These are phyloP conservation scores for Orbilia oligospora DNA, from an alignment of 2,329 filamentous ascomycete species.

Conservation along the genomic window DNA sequence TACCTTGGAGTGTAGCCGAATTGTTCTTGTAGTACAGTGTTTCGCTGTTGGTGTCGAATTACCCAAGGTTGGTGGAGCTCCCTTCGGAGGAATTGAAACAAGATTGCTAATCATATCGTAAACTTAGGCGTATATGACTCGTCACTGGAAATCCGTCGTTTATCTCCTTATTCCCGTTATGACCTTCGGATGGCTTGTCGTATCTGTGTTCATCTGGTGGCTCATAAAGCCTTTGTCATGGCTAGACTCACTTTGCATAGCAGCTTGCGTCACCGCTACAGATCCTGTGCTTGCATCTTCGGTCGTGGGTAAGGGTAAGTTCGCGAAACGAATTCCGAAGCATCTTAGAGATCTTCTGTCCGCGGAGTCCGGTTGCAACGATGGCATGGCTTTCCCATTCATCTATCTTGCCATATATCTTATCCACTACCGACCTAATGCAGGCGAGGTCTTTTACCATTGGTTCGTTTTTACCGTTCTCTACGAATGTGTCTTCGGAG, in stretches of 20 bases:
- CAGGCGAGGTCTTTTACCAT: constrained; percentile 80
- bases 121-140: constrained; percentile 84
- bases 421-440: constrained; percentile 81
- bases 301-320: constrained; percentile 98
- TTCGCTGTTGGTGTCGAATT: constrained; percentile 92
- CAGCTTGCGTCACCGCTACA: constrained; percentile 96
- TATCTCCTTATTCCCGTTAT: constrained; percentile 94
- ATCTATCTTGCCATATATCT: constrained; percentile 93
- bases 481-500: constrained; percentile 96
- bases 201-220: constrained; percentile 95
- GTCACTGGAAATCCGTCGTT: constrained; percentile 92
- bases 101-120: constrained; percentile 6
- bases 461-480: constrained; percentile 92
- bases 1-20: constrained; percentile 89
- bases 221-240: constrained; percentile 83
- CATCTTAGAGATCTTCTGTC: constrained; percentile 95
- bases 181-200: constrained; percentile 95
- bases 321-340: constrained; percentile 96
- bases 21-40: constrained; percentile 91
- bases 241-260: constrained; percentile 88
- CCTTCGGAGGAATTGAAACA: not conserved
- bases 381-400: constrained; percentile 99
- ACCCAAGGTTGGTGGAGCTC: constrained; percentile 72
- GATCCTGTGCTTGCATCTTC: constrained; percentile 97
- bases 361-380: constrained; percentile 97